Percentiles rank a stretch among this genome's conserved stretches.
phyloP scores from a whole-genome alignment of 2,329 filamentous ascomycete genomes.

The Fusarium multiceps region DNA sequence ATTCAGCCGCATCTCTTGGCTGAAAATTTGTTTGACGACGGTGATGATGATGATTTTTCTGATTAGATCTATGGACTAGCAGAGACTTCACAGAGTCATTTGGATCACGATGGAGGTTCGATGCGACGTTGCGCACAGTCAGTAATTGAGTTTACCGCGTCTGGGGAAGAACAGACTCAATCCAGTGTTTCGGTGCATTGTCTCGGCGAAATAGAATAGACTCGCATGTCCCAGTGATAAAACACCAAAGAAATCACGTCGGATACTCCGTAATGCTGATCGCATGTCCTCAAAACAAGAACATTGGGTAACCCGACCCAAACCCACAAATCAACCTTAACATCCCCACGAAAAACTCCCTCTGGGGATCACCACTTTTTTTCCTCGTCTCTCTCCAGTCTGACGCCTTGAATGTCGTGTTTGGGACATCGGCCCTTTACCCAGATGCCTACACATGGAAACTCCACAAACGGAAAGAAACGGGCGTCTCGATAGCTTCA shows the following conservation, averaged over 20 bases:
- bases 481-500: conserved; percentile 2
- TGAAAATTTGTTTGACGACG: background rate
- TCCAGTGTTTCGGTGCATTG: background rate
- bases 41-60: background rate
- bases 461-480: conserved; percentile 27
- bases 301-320: background rate
- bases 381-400: background rate
- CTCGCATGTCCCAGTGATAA: background rate
- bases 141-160: background rate
- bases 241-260: background rate
- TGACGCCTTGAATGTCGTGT: background rate
- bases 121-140: background rate
- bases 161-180: background rate
- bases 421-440: conserved; percentile 15
- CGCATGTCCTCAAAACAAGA: background rate
- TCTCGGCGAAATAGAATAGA: background rate
- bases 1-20: conserved; percentile 34
- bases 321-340: conserved; percentile 33
- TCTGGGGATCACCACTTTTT: conserved; percentile 13
- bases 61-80: background rate
- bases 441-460: conserved; percentile 16
- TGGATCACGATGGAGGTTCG: background rate
- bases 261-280: background rate
- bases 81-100: background rate
- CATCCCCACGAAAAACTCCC: background rate